A percentile compares a stretch with the other conserved stretches of the same genome.
These are phyloP conservation scores for Metschnikowia matae DNA, from an alignment of 805 yeast genomes.

Conservation along the genomic window DNA sequence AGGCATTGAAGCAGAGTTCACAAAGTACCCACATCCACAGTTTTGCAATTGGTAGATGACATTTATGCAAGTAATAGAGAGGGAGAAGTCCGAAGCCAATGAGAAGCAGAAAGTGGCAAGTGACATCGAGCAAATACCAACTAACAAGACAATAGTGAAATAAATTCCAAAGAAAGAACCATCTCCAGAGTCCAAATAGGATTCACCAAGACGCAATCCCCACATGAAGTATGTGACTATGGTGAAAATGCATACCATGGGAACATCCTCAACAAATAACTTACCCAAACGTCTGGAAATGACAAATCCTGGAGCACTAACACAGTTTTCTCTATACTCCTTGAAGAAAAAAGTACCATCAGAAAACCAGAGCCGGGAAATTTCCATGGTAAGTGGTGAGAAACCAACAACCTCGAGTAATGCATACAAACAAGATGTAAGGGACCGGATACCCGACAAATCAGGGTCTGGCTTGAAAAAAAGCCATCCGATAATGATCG, in stretches of 20 bases:
- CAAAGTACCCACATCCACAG: conserved; percentile 78
- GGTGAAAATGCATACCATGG: conserved; percentile 56
- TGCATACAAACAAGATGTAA: conserved; percentile 35
- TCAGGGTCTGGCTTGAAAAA: conserved; percentile 60
- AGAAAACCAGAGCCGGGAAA: conserved; percentile 35
- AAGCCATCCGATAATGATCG: conserved; percentile 71
- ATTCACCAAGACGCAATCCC: conserved; percentile 48
- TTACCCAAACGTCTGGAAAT: conserved; percentile 64
- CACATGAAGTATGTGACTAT: conserved; percentile 70
- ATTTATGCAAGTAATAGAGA: conserved; percentile 59
- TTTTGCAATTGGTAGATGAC: conserved; percentile 66
- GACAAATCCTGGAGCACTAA: conserved; percentile 63
- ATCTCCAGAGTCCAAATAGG: conserved; percentile 10
- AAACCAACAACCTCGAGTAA: conserved; percentile 39
- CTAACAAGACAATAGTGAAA: conserved; percentile 55
- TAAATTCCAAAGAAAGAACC: conserved; percentile 50
- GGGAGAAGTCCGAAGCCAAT: conserved; percentile 55
- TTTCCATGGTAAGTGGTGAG: conserved; percentile 36
- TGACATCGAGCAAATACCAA: conserved; percentile 53
- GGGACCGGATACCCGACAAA: conserved; percentile 62
- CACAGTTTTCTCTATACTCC: conserved; percentile 68
- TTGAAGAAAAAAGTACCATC: conserved; percentile 41
- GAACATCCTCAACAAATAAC: conserved; percentile 63
- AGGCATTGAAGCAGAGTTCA: conserved; percentile 68
- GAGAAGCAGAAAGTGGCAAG: conserved; percentile 53